Evolutionary conservation across 2,329 filamentous ascomycete genomes (phyloP).

Genomic region (Phialocephala sp.): DNA sequence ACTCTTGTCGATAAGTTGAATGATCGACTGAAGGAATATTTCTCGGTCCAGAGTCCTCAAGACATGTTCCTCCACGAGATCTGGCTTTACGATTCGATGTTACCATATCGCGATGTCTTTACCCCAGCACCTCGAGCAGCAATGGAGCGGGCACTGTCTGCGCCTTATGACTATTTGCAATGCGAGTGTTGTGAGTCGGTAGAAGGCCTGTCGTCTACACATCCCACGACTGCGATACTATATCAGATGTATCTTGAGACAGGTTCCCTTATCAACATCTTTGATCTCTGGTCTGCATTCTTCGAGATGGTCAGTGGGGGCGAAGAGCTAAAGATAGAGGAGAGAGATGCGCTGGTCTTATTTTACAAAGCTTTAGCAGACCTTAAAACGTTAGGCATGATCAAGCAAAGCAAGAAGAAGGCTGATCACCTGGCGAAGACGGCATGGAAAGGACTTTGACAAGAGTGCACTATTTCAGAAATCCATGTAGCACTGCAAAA

Average conservation of each 20-base stretch:
- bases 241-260: slow-evolving; percentile 83
- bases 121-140: slow-evolving; percentile 73
- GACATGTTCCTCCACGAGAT: slow-evolving; percentile 70
- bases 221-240: slow-evolving; percentile 74
- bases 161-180: slow-evolving; percentile 78
- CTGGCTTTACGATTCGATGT: slow-evolving; percentile 75
- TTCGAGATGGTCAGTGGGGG: slow-evolving; percentile 58
- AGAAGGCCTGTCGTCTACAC: slow-evolving; percentile 60
- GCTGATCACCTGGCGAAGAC: slow-evolving; percentile 89
- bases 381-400: slow-evolving; percentile 81
- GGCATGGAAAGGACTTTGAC: slow-evolving; percentile 74
- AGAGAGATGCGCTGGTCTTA: slow-evolving; percentile 68
- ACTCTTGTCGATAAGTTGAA: slow-evolving; percentile 64
- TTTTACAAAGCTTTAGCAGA: slow-evolving; percentile 91
- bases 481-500: neutral
- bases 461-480: slow-evolving; percentile 3
- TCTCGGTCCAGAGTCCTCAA: slow-evolving; percentile 47
- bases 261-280: slow-evolving; percentile 77
- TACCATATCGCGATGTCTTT: slow-evolving; percentile 75
- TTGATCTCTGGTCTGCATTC: slow-evolving; percentile 81
- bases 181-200: slow-evolving; percentile 69
- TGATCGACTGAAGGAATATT: slow-evolving; percentile 54
- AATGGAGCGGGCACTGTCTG: slow-evolving; percentile 72
- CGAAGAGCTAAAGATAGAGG: slow-evolving; percentile 48
- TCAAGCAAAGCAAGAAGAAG: slow-evolving; percentile 91